Evolutionary conservation across 768 basidiomycete species (phyloP).

Genomic region (Russula griseocarnosa): DNA sequence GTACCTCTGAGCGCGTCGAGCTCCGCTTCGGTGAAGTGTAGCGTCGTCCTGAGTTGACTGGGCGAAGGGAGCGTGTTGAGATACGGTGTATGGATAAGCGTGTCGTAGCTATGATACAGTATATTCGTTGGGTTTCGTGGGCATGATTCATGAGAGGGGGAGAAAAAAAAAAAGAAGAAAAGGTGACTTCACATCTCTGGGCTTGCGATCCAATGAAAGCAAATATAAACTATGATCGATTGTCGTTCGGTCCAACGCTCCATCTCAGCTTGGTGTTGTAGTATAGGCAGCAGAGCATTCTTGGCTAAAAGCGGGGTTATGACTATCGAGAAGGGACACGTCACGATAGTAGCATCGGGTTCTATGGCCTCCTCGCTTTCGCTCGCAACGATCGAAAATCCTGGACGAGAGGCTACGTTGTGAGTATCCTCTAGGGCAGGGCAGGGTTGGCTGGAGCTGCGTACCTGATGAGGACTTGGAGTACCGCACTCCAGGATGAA

Average conservation of each 20-base stretch:
- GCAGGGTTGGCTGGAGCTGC: too few species aligned
- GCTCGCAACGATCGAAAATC: conserved; percentile 48
- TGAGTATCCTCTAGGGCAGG: too few species aligned
- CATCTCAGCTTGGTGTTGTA: not conserved
- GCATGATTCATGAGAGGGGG: not conserved
- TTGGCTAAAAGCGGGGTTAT: conserved; percentile 54
- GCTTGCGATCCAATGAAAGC: conserved; percentile 55
- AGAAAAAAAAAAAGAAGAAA: not conserved
- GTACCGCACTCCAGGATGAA: conserved; percentile 48
- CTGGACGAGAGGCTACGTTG: conserved; percentile 33
- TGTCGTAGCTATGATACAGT: conserved; percentile 11
- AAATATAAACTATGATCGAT: conserved; percentile 62
- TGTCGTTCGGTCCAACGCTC: conserved; percentile 59
- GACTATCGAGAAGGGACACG: conserved; percentile 62
- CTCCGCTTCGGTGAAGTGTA: conserved; percentile 66
- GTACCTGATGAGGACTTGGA: conserved; percentile 41
- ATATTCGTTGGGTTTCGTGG: not conserved
- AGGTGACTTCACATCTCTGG: conserved; percentile 36
- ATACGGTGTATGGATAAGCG: conserved; percentile 53
- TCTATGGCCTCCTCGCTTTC: conserved; percentile 42
- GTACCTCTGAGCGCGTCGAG: conserved; percentile 66
- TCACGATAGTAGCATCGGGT: conserved; percentile 52
- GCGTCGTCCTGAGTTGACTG: conserved; percentile 59
- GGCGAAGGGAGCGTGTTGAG: conserved; percentile 59
- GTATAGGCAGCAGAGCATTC: conserved; percentile 41